These are phyloP conservation scores for Candolleomyces eurysporus DNA, from an alignment of 768 basidiomycete genomes.

Conservation along the genomic window DNA sequence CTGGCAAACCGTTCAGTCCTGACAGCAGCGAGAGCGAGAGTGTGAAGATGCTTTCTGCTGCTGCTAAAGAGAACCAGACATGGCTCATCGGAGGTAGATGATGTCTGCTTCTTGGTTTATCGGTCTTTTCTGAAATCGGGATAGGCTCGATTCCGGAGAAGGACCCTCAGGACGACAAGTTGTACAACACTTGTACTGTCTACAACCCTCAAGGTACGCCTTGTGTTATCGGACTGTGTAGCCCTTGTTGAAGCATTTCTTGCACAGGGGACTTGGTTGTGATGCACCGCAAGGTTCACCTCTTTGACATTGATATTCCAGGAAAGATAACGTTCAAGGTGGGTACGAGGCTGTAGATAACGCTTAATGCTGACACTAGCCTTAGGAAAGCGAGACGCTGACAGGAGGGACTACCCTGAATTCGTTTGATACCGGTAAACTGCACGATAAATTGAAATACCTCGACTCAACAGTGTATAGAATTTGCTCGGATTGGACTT, in stretches of 20 bases:
- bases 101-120: not conserved
- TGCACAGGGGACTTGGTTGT: slow-evolving; percentile 76
- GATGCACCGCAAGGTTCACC: slow-evolving; percentile 89
- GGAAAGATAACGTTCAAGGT: slow-evolving; percentile 91
- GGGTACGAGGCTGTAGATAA: not conserved
- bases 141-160: slow-evolving; percentile 92
- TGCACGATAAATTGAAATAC: not conserved
- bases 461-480: slow-evolving; percentile 34
- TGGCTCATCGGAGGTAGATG: slow-evolving; percentile 91
- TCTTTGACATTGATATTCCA: slow-evolving; percentile 97
- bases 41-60: slow-evolving; percentile 75
- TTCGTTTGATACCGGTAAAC: slow-evolving; percentile 82
- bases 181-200: slow-evolving; percentile 93
- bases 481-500: slow-evolving; percentile 95
- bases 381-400: slow-evolving; percentile 83
- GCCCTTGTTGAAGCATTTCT: slow-evolving; percentile 9
- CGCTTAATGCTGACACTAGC: slow-evolving; percentile 7
- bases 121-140: not conserved
- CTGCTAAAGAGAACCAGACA: slow-evolving; percentile 71
- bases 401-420: slow-evolving; percentile 73
- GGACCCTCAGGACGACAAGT: slow-evolving; percentile 54
- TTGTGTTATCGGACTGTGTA: not conserved
- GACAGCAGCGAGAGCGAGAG: slow-evolving; percentile 63
- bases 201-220: slow-evolving; percentile 73
- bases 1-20: slow-evolving; percentile 58